Evolutionary conservation across 352 stramenopile genomes (phyloP).

Genomic region (Globisporangium lucens): DNA sequence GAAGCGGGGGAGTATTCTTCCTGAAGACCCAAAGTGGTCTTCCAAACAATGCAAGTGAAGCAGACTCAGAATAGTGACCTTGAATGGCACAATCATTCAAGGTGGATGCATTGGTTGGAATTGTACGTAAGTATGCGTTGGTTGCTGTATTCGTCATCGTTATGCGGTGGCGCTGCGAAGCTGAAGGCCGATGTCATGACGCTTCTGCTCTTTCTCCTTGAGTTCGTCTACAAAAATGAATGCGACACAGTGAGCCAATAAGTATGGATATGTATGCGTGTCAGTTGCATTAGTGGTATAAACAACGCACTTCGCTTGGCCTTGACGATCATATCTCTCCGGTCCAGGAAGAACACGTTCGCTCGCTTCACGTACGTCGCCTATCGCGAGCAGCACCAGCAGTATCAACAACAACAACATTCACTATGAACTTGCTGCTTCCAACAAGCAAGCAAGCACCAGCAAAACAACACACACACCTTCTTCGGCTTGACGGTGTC

Average conservation of each 20-base stretch:
- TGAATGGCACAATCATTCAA: too few relatives aligned
- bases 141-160: background rate
- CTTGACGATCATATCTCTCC: conserved; percentile 62
- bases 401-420: background rate
- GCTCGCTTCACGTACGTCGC: conserved; percentile 64
- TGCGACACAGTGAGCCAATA: background rate
- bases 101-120: too few relatives aligned
- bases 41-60: background rate
- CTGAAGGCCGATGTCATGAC: conserved; percentile 52
- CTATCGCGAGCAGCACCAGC: conserved; percentile 22
- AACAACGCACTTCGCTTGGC: conserved; percentile 49
- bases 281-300: background rate
- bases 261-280: background rate
- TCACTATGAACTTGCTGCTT: background rate
- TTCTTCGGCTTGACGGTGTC: conserved; percentile 69
- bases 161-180: conserved; percentile 26
- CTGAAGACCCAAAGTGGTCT: background rate
- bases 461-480: conserved; percentile 23
- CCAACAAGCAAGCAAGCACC: background rate
- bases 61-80: background rate
- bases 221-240: conserved; percentile 43
- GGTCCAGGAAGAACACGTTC: conserved; percentile 76
- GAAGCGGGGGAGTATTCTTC: background rate
- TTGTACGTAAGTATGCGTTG: background rate
- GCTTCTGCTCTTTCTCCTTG: conserved; percentile 56